Percentiles rank a stretch among this genome's conserved stretches.
These are phyloP conservation scores for Pseudogymnoascus sp. DNA, from an alignment of 2,329 filamentous ascomycete species.

Conservation along the genomic window DNA sequence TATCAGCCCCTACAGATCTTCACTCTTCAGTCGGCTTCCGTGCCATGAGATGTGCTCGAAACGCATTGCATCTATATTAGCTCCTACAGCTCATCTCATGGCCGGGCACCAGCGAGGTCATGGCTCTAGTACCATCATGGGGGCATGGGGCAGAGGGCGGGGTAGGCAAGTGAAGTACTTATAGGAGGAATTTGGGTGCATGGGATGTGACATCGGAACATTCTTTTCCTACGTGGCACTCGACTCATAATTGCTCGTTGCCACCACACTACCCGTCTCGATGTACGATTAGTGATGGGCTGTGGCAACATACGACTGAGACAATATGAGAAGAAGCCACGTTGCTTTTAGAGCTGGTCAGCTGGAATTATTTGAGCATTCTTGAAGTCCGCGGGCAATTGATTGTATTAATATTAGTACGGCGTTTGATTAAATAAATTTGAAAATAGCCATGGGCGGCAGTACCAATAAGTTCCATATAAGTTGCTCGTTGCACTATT, in stretches of 20 bases:
- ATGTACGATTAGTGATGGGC: neutral
- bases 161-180: neutral
- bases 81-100: neutral
- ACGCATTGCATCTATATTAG: neutral
- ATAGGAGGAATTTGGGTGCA: neutral
- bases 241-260: neutral
- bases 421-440: neutral
- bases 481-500: neutral
- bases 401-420: neutral
- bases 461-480: slow-evolving; percentile 2
- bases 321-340: slow-evolving; percentile 7
- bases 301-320: neutral
- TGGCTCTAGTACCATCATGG: neutral
- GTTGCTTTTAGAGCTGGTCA: slow-evolving; percentile 5
- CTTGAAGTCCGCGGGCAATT: neutral
- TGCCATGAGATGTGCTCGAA: neutral
- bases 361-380: slow-evolving; percentile 1
- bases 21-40: neutral
- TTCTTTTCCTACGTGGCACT: slow-evolving; percentile 2
- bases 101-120: neutral
- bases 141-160: neutral
- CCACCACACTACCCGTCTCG: neutral
- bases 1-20: neutral
- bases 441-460: neutral
- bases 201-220: neutral